Evolutionary conservation across 768 basidiomycete species (phyloP), one percentile per base, ranked within the genome.

Genomic region (Suillus ampliporus): DNA sequence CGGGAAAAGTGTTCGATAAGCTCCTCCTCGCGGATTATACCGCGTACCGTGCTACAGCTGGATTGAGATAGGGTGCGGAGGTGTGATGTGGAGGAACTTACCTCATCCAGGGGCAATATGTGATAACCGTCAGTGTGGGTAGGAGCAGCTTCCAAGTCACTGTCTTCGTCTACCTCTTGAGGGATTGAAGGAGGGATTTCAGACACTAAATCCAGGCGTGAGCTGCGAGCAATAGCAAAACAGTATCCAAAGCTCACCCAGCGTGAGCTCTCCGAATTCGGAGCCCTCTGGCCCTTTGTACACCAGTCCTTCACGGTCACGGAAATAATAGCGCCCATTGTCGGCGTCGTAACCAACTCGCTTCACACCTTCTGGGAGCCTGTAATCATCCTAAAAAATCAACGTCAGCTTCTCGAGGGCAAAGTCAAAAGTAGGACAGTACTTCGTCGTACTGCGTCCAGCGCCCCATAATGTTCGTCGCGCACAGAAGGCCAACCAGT

Each of bases 301-400:
- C 64, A 74, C 71, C 9, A 72, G 76, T 11, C 90, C 89, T 52
- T 80, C 82, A 3, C 61, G 61, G 72, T 86, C 86, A 28, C 82
- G 81, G 76, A 88, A 93, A 70, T 83, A 82, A 77, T 92, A 92
- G 53, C 82, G 78, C 54, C 84, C 83, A 2, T 82, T 81, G 77
- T 93, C 91, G 4, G 87, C 78, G 75, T 94, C 91, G 70, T 92
- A 93, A 13, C 90, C 91, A 61, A 90, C 84, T 38, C 91, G 86
- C 64, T 85, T 78, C 71, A 84, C 75, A 46, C 84, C 84, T 58
- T 80, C 80, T 1, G 84, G 84, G 57, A 85, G 79, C 64, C 84
- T 79, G 67, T 83, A 82, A n/a, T 78, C 77, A 62, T 85, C 84
- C 84, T 85, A 61, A 14, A 62, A 37, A 46, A 14, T 28, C 17